Base-by-base conservation (phyloP, 768 basidiomycete species). In the Leccinum rimulosum region DNA sequence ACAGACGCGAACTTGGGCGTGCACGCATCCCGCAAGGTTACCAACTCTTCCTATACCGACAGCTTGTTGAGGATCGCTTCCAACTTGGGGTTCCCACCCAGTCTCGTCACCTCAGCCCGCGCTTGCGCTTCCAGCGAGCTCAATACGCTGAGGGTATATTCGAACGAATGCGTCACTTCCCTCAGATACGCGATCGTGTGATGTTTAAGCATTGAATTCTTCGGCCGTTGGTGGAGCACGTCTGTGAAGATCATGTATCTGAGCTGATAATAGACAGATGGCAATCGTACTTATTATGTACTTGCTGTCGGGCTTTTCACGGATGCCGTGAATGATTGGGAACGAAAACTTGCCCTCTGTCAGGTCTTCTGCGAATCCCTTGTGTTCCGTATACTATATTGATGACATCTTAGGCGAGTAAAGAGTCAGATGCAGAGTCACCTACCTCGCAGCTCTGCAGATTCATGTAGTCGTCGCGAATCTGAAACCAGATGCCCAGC, bases 261-360 rank as follows among this genome's bases (percentile, higher is more conserved):
- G 52, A 50, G 31, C 25, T 35, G 22, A 52, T 19, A 33, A 43
- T 8, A 51, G 52, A 58, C 27, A 25, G 25, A 28, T 49, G 10
- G n/a, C 52, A n/a, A 53, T 77, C 88, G 61, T 65, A 95, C 95
- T 95, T 55, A 97, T 79, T 35, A 98, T 81, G 72, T 89, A 89
- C 35, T 85, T 81, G 73, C 93, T 93, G 1, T 86, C 81, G 11
- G 77, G 79, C 68, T 94, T 85, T 7, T 90, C 83, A 31, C 89
- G 86, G 50, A 98, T 87, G 19, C 90, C 87, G 71, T 98, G 96
- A 1, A 98, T 87, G 33, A 98, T 81, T 0, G 95, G 95, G 75
- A 98, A 98, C 4, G 93, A 95, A 77, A 98, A 98, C 73, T 98
- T 98, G 7, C 96, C 96, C 75, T 98, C 96, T 0, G 92, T 89